phyloP scores from a whole-genome alignment of 2,329 filamentous ascomycete species.

The Fonsecaea nubica region DNA sequence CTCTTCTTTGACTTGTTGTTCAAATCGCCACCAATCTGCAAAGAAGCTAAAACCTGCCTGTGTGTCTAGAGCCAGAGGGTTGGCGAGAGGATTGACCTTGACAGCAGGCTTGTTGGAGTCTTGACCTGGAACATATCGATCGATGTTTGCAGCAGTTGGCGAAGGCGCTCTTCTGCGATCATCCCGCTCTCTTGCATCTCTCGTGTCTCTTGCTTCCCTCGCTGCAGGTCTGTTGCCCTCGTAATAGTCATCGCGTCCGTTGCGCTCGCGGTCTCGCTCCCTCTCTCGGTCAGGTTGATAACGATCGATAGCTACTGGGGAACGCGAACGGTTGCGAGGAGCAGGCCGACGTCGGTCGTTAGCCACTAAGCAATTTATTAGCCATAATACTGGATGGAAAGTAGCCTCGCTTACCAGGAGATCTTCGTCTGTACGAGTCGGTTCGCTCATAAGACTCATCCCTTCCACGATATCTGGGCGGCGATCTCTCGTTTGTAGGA shows the following conservation, averaged over 20 bases:
- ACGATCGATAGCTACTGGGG: conserved; percentile 67
- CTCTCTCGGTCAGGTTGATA: conserved; percentile 62
- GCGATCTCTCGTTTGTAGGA: conserved; percentile 44
- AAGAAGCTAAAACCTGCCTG: conserved; percentile 73
- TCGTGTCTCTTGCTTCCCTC: conserved; percentile 41
- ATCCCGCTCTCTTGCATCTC: conserved; percentile 66
- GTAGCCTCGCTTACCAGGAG: conserved; percentile 50
- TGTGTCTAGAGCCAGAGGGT: conserved; percentile 68
- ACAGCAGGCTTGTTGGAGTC: conserved; percentile 61
- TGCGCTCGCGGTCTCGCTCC: conserved; percentile 49
- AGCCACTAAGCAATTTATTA: conserved; percentile 19
- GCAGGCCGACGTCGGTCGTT: conserved; percentile 54
- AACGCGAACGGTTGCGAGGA: conserved; percentile 62
- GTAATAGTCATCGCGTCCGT: conserved; percentile 18
- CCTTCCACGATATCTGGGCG: conserved; percentile 47
- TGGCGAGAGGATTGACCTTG: conserved; percentile 63
- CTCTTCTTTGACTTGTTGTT: conserved; percentile 69
- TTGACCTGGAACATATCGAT: conserved; percentile 70
- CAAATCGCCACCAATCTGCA: conserved; percentile 71
- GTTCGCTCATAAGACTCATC: conserved; percentile 50
- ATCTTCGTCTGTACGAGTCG: conserved; percentile 55
- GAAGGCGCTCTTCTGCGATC: conserved; percentile 64
- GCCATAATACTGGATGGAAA: not conserved
- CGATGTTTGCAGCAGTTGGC: conserved; percentile 64
- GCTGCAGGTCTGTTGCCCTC: conserved; percentile 24